Conservation (phyloP, 768 basidiomycete species). For the Scleroderma citrinum region DNA sequence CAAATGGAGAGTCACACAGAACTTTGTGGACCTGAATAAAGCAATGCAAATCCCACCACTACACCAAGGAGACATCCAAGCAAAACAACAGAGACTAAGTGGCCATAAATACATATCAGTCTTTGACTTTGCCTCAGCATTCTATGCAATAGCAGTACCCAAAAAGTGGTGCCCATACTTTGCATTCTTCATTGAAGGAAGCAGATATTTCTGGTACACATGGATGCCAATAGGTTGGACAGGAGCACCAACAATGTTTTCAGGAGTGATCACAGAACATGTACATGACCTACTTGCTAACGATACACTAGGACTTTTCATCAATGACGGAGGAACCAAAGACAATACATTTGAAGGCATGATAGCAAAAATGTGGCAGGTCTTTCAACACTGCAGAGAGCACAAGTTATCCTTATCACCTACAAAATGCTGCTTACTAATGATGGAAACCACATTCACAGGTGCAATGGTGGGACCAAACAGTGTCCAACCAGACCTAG, state of each 20-base stretch:
- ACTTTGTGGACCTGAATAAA: slow-evolving; percentile 18
- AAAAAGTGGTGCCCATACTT: no score
- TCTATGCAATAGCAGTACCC: no score
- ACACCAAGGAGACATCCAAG: slow-evolving; percentile 18
- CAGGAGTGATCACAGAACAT: neutral
- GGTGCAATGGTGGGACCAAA: no score
- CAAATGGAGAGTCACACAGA: slow-evolving; percentile 8
- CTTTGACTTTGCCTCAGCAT: no score
- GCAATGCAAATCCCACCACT: slow-evolving; percentile 14
- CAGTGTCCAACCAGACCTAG: no score
- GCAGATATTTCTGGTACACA: no score
- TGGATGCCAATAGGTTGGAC: no score
- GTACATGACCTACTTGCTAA: slow-evolving; percentile 11
- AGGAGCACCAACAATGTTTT: slow-evolving; percentile 13
- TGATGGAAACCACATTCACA: no score
- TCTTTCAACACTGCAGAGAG: neutral
- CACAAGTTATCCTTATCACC: neutral
- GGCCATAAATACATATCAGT: no score
- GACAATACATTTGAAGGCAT: neutral
- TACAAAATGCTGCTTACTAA: neutral
- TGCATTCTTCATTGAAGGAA: no score
- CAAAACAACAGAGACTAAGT: slow-evolving; percentile 13
- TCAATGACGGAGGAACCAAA: slow-evolving; percentile 31
- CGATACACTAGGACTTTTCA: slow-evolving; percentile 27
- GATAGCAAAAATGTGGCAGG: neutral